Evolutionary conservation across 164 flowering plant species (phyloP).

Genomic region (Liriodendron chinense): DNA sequence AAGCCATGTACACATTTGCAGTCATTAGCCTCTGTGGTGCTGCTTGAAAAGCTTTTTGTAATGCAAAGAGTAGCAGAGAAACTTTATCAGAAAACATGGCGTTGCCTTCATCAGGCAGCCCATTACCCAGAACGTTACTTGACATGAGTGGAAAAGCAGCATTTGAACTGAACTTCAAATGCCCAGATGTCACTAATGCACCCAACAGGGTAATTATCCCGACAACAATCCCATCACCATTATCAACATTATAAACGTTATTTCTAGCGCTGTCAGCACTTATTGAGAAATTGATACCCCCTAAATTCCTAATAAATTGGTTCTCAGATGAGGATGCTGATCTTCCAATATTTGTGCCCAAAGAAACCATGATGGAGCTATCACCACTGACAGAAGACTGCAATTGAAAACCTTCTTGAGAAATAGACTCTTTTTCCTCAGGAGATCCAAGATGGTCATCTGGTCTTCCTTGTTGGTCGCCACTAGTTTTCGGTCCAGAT

Average conservation of each 20-base stretch:
- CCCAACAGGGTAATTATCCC: constrained; percentile 77
- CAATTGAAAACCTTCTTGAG: constrained; percentile 29
- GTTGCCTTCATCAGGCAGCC: constrained; percentile 62
- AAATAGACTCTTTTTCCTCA: constrained; percentile 30
- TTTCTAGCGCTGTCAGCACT: constrained; percentile 95
- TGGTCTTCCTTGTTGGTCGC: constrained; percentile 18
- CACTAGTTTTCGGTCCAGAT: neutral
- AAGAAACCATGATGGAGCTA: constrained; percentile 19
- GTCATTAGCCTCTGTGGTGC: constrained; percentile 96
- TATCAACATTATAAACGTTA: constrained; percentile 84
- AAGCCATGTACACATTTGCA: constrained; percentile 63
- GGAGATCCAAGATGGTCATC: constrained; percentile 30
- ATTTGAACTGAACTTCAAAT: constrained; percentile 55
- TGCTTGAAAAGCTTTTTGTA: constrained; percentile 92
- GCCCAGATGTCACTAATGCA: constrained; percentile 70
- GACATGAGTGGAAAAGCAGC: constrained; percentile 44
- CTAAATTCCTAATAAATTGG: constrained; percentile 58
- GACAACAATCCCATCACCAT: constrained; percentile 82
- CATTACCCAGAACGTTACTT: constrained; percentile 47
- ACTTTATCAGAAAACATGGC: constrained; percentile 93
- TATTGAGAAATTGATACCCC: constrained; percentile 83
- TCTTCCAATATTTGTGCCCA: constrained; percentile 42
- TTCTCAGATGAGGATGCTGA: constrained; percentile 60
- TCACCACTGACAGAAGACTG: constrained; percentile 20
- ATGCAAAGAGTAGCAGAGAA: constrained; percentile 79